Conservation (phyloP, 169 alveolate species). For the Eimeria falciformis region DNA sequence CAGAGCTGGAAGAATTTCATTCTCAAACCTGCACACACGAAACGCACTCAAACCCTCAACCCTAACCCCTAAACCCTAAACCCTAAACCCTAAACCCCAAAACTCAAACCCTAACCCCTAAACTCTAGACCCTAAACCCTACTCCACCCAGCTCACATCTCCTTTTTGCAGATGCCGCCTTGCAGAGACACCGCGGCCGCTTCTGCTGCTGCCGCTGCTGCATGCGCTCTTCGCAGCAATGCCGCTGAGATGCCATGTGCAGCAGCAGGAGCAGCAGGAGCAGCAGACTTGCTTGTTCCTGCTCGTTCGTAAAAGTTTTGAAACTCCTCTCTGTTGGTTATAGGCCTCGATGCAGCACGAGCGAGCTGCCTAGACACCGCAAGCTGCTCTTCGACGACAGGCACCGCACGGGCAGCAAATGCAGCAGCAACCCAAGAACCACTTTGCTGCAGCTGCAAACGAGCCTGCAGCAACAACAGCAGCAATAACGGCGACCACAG, state of each 20-base stretch:
- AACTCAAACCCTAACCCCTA: not conserved
- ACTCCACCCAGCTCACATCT: conserved; percentile 30
- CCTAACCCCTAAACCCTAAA: conserved; percentile 2
- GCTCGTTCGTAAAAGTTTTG: not conserved
- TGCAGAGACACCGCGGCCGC: conserved; percentile 33
- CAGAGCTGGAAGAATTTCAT: not conserved
- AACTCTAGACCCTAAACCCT: conserved; percentile 12
- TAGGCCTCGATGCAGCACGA: conserved; percentile 1
- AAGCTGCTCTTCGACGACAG: conserved; percentile 6
- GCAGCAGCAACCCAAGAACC: conserved; percentile 42
- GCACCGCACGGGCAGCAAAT: conserved; percentile 24
- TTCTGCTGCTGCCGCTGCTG: conserved; percentile 33
- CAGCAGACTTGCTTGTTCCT: not conserved
- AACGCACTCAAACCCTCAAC: not conserved
- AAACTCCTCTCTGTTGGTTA: not conserved
- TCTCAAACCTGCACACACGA: conserved; percentile 25
- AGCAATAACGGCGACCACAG: not conserved
- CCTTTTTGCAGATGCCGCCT: conserved; percentile 28
- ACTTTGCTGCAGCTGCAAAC: conserved; percentile 30
- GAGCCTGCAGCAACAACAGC: conserved; percentile 37
- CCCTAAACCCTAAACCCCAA: conserved; percentile 2
- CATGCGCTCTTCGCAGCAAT: conserved; percentile 16
- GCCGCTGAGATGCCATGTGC: conserved; percentile 32
- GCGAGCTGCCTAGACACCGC: conserved; percentile 54
- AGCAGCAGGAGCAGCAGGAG: conserved; percentile 45